Conservation (phyloP, 371 early-diverging fungal genomes). For the Batrachochytrium dendrobatidis region DNA sequence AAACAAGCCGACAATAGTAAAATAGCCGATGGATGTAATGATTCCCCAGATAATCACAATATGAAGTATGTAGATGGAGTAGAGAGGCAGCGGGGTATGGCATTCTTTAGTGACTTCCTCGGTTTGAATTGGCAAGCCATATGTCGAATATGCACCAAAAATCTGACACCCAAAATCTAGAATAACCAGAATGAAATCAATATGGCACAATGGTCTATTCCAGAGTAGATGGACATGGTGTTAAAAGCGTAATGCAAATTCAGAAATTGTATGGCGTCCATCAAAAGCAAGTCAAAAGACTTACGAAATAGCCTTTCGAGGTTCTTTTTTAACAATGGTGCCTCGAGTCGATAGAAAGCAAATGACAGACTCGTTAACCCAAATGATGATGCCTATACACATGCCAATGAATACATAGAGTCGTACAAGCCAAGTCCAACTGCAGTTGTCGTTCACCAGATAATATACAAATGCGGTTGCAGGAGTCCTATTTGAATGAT, state of each 20-base stretch:
- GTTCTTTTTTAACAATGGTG: slow-evolving; percentile 20
- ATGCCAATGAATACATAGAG: slow-evolving; percentile 11
- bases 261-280: too few relatives aligned
- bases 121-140: slow-evolving; percentile 12
- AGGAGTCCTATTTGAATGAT: too few relatives aligned
- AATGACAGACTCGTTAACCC: slow-evolving; percentile 15
- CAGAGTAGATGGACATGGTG: neutral
- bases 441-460: slow-evolving; percentile 14
- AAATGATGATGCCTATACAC: slow-evolving; percentile 3
- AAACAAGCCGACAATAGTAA: slow-evolving; percentile 16
- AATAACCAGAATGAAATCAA: slow-evolving; percentile 7
- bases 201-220: slow-evolving; percentile 13
- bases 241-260: too few relatives aligned
- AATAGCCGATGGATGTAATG: slow-evolving; percentile 14
- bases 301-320: slow-evolving; percentile 14
- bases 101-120: neutral
- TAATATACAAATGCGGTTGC: slow-evolving; percentile 11
- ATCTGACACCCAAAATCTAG: slow-evolving; percentile 9
- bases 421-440: slow-evolving; percentile 3
- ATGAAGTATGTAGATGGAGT: slow-evolving; percentile 13
- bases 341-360: slow-evolving; percentile 22
- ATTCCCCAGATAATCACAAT: slow-evolving; percentile 28
- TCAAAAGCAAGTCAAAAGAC: neutral
- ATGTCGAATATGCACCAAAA: slow-evolving; percentile 17
- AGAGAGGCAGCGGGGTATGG: neutral